Evolutionary conservation across 768 basidiomycete species (phyloP).

Genomic region (Tremella mesenterica): DNA sequence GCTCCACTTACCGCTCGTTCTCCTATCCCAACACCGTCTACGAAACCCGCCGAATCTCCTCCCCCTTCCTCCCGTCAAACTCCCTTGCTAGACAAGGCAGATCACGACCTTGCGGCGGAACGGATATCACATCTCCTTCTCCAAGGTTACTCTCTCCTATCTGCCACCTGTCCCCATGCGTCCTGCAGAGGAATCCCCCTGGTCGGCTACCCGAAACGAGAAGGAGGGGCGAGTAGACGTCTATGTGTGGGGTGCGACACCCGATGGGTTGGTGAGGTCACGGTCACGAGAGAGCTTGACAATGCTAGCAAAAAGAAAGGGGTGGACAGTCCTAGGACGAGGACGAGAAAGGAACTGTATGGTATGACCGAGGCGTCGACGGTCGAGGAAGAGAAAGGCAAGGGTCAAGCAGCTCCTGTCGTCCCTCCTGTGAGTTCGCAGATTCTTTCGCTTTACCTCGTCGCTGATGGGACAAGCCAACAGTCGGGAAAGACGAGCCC

Average conservation of each 20-base stretch:
- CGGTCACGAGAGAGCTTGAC: slow-evolving; percentile 4
- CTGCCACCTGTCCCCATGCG: slow-evolving; percentile 28
- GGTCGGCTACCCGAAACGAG: slow-evolving; percentile 35
- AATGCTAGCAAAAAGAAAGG: background rate
- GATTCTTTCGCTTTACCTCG: background rate
- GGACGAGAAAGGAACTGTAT: slow-evolving; percentile 29
- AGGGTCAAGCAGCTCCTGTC: background rate
- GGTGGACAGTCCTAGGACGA: slow-evolving; percentile 26
- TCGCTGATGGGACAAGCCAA: too few relatives aligned
- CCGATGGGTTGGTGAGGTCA: slow-evolving; percentile 27
- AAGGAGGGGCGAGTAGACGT: slow-evolving; percentile 21
- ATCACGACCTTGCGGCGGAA: slow-evolving; percentile 8
- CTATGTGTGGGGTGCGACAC: slow-evolving; percentile 36
- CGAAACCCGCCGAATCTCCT: background rate
- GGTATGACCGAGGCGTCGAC: slow-evolving; percentile 4
- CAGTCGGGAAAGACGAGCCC: too few relatives aligned
- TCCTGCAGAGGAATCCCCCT: slow-evolving; percentile 38
- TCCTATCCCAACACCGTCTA: background rate
- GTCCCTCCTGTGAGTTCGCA: background rate
- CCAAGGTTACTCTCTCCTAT: slow-evolving; percentile 37
- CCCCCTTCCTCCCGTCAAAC: too few relatives aligned
- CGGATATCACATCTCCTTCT: slow-evolving; percentile 32
- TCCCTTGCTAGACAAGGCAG: background rate
- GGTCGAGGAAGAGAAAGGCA: background rate
- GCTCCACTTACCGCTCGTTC: background rate